A percentile compares a stretch with the other conserved stretches of the same genome.
Evolutionary conservation across 192 early-diverging fungal genomes (phyloP).

Genomic region (Umbelopsis vinacea): DNA sequence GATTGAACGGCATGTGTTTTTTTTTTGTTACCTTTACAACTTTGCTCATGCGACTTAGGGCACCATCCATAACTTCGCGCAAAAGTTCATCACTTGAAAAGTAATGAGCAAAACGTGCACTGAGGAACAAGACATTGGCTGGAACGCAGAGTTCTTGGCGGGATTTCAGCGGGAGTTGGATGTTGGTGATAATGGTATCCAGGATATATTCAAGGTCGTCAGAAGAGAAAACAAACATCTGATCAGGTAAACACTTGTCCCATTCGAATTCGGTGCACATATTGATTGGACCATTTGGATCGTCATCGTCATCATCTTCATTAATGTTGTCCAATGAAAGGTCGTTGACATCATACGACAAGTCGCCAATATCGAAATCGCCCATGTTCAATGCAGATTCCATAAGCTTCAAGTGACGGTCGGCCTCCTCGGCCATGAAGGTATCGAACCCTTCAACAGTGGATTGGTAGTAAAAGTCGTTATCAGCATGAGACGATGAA

Average conservation of each 20-base stretch:
- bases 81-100: conserved; percentile 74
- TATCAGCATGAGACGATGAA: conserved; percentile 28
- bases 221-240: conserved; percentile 95
- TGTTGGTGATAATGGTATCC: conserved; percentile 67
- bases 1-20: background rate
- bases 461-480: conserved; percentile 43
- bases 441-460: conserved; percentile 35
- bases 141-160: conserved; percentile 69
- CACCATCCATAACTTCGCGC: conserved; percentile 65
- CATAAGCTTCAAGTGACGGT: conserved; percentile 30
- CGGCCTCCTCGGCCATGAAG: conserved; percentile 37
- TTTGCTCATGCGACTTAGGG: conserved; percentile 61
- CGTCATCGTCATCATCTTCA: conserved; percentile 14
- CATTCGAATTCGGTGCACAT: conserved; percentile 50
- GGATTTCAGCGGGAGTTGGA: conserved; percentile 62
- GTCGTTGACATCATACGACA: conserved; percentile 18
- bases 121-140: conserved; percentile 88
- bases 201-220: conserved; percentile 75
- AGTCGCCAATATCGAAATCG: conserved; percentile 18
- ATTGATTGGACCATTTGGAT: background rate
- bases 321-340: conserved; percentile 4
- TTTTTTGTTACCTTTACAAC: conserved; percentile 57
- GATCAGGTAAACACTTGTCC: conserved; percentile 81
- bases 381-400: conserved; percentile 29
- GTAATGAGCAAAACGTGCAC: conserved; percentile 88